phyloP scores from a whole-genome alignment of 371 early-diverging fungal genomes.

The Haplosporangium sp. region DNA sequence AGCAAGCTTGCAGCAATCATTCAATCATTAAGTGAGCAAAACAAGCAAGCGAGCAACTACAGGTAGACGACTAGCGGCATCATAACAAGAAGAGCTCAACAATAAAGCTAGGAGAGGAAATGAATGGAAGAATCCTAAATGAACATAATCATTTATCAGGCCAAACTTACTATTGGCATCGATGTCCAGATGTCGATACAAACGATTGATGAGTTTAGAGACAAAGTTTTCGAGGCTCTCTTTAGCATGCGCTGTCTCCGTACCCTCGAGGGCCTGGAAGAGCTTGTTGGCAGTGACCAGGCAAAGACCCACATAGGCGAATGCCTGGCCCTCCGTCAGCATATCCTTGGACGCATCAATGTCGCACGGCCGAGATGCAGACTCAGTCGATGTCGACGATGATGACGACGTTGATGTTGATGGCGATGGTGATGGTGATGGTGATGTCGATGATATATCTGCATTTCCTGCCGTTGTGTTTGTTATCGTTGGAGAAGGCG shows the following conservation, averaged over 20 bases:
- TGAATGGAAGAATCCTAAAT: neutral
- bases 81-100: too few species aligned
- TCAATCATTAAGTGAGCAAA: too few species aligned
- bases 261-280: conserved; percentile 51
- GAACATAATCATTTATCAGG: neutral
- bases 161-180: conserved; percentile 47
- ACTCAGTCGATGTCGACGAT: neutral
- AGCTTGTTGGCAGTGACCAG: conserved; percentile 50
- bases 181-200: conserved; percentile 46
- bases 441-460: neutral
- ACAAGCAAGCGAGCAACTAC: too few species aligned
- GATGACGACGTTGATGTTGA: neutral
- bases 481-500: too few species aligned
- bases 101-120: neutral
- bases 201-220: conserved; percentile 48
- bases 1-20: too few species aligned
- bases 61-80: too few species aligned
- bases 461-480: too few species aligned
- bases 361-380: conserved; percentile 16
- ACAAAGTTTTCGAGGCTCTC: conserved; percentile 51
- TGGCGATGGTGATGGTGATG: conserved; percentile 1
- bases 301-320: conserved; percentile 53
- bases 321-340: conserved; percentile 46
- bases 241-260: conserved; percentile 46
- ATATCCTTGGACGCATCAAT: conserved; percentile 52